Evolutionary conservation across 2,329 filamentous ascomycete species (phyloP).

Genomic region (Botrytis galanthina): DNA sequence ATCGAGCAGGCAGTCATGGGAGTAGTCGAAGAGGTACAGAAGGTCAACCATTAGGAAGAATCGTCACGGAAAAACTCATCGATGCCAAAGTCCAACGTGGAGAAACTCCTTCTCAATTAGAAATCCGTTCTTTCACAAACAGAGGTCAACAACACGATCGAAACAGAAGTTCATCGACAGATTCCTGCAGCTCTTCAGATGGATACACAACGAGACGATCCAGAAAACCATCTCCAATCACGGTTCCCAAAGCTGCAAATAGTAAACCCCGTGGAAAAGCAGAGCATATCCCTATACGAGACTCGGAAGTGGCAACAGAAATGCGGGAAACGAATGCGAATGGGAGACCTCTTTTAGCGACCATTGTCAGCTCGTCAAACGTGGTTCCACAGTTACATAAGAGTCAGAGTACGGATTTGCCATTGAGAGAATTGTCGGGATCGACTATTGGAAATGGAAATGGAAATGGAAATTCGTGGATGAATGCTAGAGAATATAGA

Average conservation of each 20-base stretch:
- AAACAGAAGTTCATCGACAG: slow-evolving; percentile 27
- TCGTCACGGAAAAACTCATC: slow-evolving; percentile 34
- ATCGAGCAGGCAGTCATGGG: slow-evolving; percentile 40
- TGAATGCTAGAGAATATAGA: slow-evolving; percentile 5
- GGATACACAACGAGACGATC: slow-evolving; percentile 24
- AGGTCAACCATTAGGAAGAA: slow-evolving; percentile 11
- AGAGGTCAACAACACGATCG: slow-evolving; percentile 26
- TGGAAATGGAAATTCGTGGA: not conserved
- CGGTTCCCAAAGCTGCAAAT: slow-evolving; percentile 21
- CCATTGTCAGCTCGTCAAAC: slow-evolving; percentile 33
- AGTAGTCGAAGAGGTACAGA: slow-evolving; percentile 44
- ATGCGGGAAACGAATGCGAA: slow-evolving; percentile 25
- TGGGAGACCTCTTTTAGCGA: slow-evolving; percentile 27
- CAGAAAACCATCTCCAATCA: slow-evolving; percentile 33
- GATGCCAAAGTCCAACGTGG: slow-evolving; percentile 36
- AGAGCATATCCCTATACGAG: slow-evolving; percentile 32
- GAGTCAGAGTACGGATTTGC: slow-evolving; percentile 2
- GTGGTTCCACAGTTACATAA: slow-evolving; percentile 19
- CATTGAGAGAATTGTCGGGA: slow-evolving; percentile 12
- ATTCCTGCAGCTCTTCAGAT: slow-evolving; percentile 29
- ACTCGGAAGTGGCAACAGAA: slow-evolving; percentile 22
- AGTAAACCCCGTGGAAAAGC: slow-evolving; percentile 24
- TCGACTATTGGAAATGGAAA: not conserved
- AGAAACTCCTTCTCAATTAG: slow-evolving; percentile 31
- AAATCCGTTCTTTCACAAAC: slow-evolving; percentile 26